phyloP scores from a whole-genome alignment of 1,139 yeast species.

The Meyerozyma carpophila region DNA sequence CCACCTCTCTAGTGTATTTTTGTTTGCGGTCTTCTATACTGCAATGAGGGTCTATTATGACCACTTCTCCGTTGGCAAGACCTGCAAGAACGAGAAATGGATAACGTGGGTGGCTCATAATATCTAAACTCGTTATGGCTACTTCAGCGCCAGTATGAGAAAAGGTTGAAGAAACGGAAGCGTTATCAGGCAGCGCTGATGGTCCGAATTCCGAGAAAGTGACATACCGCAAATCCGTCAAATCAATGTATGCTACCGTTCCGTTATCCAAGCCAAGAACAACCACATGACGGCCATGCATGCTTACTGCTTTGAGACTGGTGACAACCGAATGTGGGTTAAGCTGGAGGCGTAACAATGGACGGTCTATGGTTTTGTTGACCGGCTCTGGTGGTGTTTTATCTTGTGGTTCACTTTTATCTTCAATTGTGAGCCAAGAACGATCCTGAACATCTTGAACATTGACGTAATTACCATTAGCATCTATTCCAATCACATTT shows the following conservation, averaged over 20 bases:
- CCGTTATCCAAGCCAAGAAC: constrained; percentile 37
- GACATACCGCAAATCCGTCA: constrained; percentile 23
- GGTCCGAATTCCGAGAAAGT: constrained; percentile 20
- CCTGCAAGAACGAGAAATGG: constrained; percentile 35
- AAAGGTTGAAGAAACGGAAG: constrained; percentile 7
- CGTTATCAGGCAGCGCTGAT: constrained; percentile 8
- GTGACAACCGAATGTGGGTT: constrained; percentile 24
- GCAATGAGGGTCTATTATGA: constrained; percentile 27
- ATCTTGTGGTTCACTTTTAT: constrained; percentile 4
- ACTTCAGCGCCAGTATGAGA: constrained; percentile 9
- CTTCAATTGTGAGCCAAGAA: constrained; percentile 5
- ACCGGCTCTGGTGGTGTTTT: not conserved
- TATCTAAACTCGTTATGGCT: constrained; percentile 30
- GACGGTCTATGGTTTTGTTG: constrained; percentile 24
- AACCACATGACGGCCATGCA: constrained; percentile 19
- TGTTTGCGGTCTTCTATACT: constrained; percentile 7
- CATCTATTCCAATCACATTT: constrained; percentile 30
- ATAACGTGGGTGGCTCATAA: constrained; percentile 25
- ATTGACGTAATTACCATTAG: constrained; percentile 16
- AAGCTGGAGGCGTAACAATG: constrained; percentile 30
- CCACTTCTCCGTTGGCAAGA: constrained; percentile 37
- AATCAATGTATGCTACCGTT: constrained; percentile 25
- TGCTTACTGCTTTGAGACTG: constrained; percentile 18
- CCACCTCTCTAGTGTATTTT: constrained; percentile 23
- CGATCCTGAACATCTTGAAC: constrained; percentile 13